phyloP scores from a whole-genome alignment of 139 green algal species.

The Closterium sp. region DNA sequence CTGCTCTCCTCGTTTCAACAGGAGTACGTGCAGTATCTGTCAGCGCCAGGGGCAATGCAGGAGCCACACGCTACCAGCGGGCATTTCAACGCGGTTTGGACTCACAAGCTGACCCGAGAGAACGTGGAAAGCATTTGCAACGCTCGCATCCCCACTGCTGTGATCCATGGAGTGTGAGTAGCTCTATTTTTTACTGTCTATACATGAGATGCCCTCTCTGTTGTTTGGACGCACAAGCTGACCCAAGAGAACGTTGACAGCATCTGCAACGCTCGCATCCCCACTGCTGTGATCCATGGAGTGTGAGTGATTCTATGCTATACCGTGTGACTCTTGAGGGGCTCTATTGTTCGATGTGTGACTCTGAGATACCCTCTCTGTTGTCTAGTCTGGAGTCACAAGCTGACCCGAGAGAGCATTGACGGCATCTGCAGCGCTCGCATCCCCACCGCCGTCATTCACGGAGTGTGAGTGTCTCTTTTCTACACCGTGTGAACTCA shows the following conservation, averaged over 20 bases:
- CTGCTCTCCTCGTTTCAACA: background rate
- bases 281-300: slow-evolving; percentile 12
- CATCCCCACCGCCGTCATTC: slow-evolving; percentile 13
- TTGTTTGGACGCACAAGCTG: too few relatives aligned
- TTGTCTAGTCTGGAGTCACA: slow-evolving; percentile 10
- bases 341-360: too few relatives aligned
- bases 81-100: slow-evolving; percentile 22
- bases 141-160: background rate
- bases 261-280: background rate
- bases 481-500: too few relatives aligned
- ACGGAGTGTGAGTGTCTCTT: background rate
- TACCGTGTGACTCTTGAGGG: too few relatives aligned
- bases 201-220: background rate
- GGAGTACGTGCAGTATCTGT: slow-evolving; percentile 13
- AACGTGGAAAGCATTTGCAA: background rate
- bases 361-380: too few relatives aligned
- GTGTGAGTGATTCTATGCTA: background rate
- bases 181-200: background rate
- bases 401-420: background rate
- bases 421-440: background rate
- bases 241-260: background rate
- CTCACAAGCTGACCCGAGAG: background rate
- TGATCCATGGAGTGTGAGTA: slow-evolving; percentile 13
- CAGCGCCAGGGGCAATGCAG: slow-evolving; percentile 4
- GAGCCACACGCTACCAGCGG: background rate